phyloP scores from a whole-genome alignment of 495 filamentous ascomycete species.

The Bombardia bombarda region DNA sequence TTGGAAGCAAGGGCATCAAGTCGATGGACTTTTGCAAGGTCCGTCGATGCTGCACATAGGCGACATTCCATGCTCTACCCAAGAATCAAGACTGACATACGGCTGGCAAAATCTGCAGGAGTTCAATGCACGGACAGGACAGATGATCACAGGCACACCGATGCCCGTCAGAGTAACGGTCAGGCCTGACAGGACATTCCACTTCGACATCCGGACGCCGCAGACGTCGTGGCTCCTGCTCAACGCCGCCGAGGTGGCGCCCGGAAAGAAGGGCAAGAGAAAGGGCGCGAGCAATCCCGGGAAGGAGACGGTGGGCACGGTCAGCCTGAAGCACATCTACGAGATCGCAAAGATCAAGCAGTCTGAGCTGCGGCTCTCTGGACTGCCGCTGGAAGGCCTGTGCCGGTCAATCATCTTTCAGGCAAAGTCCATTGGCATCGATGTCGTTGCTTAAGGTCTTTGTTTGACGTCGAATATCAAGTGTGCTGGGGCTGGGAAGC shows the following conservation, averaged over 20 bases:
- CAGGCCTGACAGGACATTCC: slow-evolving; percentile 86
- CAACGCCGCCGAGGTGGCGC: slow-evolving; percentile 66
- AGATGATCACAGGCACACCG: slow-evolving; percentile 76
- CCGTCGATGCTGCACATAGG: slow-evolving; percentile 18
- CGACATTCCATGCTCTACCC: too few species aligned
- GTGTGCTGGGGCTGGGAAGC: neutral
- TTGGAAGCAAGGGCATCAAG: slow-evolving; percentile 97
- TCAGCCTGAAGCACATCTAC: slow-evolving; percentile 93
- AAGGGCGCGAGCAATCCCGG: slow-evolving; percentile 72
- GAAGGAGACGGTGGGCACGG: slow-evolving; percentile 68
- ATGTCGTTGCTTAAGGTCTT: slow-evolving; percentile 57
- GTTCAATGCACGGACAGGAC: slow-evolving; percentile 91
- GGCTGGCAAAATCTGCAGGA: slow-evolving; percentile 52
- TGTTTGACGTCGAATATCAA: neutral
- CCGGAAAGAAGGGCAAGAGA: slow-evolving; percentile 66
- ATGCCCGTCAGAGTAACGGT: slow-evolving; percentile 87
- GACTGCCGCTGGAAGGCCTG: slow-evolving; percentile 70
- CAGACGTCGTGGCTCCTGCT: slow-evolving; percentile 82
- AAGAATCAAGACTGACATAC: slow-evolving; percentile 2
- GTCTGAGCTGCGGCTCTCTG: slow-evolving; percentile 70
- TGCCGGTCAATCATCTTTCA: slow-evolving; percentile 80
- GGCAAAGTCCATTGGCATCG: slow-evolving; percentile 81
- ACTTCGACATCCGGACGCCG: slow-evolving; percentile 88
- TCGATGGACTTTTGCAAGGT: slow-evolving; percentile 99
- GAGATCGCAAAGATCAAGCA: slow-evolving; percentile 98